Percentiles rank a stretch among this genome's conserved stretches.
Evolutionary conservation across 192 early-diverging fungal species (phyloP).

Genomic region (Coemansia sp.): DNA sequence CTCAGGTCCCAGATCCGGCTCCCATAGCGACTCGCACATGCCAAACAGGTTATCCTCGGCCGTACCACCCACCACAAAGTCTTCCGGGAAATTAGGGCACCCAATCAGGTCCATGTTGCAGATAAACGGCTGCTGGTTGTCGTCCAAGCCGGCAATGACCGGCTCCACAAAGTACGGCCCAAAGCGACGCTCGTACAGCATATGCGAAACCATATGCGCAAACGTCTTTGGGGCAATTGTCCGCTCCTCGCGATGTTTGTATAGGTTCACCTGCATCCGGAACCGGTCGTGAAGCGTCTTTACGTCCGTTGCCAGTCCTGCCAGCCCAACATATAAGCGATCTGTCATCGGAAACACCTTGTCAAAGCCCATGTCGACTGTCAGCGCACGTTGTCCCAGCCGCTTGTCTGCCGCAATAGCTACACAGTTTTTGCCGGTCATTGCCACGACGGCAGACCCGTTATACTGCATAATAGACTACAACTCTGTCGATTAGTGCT

Average conservation of each 20-base stretch:
- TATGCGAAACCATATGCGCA: conserved; percentile 89
- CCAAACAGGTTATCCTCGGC: conserved; percentile 85
- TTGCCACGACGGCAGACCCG: conserved; percentile 91
- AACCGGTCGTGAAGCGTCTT: conserved; percentile 90
- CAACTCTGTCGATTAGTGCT: too few relatives aligned
- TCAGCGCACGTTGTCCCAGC: conserved; percentile 89
- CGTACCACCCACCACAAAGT: conserved; percentile 95
- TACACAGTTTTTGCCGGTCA: conserved; percentile 98
- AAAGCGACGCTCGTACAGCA: conserved; percentile 93
- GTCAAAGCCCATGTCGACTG: conserved; percentile 91
- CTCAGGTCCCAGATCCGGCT: conserved; percentile 94
- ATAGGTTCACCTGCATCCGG: conserved; percentile 93
- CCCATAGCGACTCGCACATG: conserved; percentile 97
- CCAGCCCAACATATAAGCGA: conserved; percentile 82
- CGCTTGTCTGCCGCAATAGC: conserved; percentile 95
- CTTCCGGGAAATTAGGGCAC: conserved; percentile 86
- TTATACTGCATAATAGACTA: conserved; percentile 49
- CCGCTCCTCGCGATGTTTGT: conserved; percentile 92
- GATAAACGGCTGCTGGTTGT: conserved; percentile 87
- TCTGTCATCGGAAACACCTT: conserved; percentile 90
- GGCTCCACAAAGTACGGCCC: conserved; percentile 95
- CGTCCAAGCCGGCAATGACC: conserved; percentile 91
- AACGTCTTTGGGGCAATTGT: conserved; percentile 93
- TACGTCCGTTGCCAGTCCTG: conserved; percentile 95
- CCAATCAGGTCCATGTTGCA: conserved; percentile 95